Percentiles rank a stretch among this genome's conserved stretches.
These are phyloP conservation scores for Phylloporus arenicola DNA, from an alignment of 768 basidiomycete species.

Conservation along the genomic window DNA sequence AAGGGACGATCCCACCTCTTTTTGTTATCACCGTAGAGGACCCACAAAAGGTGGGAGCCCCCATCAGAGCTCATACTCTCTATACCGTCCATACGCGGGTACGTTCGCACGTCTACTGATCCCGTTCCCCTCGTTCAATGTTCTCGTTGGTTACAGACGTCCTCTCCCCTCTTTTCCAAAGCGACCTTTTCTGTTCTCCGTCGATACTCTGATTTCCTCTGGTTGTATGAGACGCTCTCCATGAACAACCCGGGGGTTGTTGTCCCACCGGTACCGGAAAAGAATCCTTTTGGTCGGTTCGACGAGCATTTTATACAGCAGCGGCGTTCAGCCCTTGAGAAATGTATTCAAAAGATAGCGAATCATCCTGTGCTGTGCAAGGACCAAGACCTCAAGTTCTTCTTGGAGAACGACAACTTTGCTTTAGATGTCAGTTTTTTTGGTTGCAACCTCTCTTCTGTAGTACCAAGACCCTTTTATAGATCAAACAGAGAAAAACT, in stretches of 20 bases:
- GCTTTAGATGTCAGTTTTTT: constrained; percentile 67
- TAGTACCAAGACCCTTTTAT: constrained; percentile 2
- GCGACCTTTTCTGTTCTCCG: constrained; percentile 87
- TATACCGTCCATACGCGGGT: constrained; percentile 93
- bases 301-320: constrained; percentile 88
- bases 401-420: constrained; percentile 92
- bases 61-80: constrained; percentile 89
- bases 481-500: constrained; percentile 87
- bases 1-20: constrained; percentile 56
- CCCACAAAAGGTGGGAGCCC: constrained; percentile 95
- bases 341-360: constrained; percentile 88
- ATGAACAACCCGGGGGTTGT: constrained; percentile 94
- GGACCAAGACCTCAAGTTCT: constrained; percentile 82
- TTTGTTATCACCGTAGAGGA: constrained; percentile 93
- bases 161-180: constrained; percentile 78
- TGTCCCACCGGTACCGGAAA: constrained; percentile 94
- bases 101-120: constrained; percentile 18
- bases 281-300: constrained; percentile 90
- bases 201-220: constrained; percentile 97
- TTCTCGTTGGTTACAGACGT: constrained; percentile 50
- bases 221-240: constrained; percentile 87
- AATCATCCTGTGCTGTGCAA: constrained; percentile 87
- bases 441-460: not conserved
- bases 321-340: constrained; percentile 76
- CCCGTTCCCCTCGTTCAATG: not conserved